A percentile compares a stretch with the other conserved stretches of the same genome.
These are phyloP conservation scores for Domatiomyces globalis DNA, from an alignment of 2,329 filamentous ascomycete genomes.

Conservation along the genomic window DNA sequence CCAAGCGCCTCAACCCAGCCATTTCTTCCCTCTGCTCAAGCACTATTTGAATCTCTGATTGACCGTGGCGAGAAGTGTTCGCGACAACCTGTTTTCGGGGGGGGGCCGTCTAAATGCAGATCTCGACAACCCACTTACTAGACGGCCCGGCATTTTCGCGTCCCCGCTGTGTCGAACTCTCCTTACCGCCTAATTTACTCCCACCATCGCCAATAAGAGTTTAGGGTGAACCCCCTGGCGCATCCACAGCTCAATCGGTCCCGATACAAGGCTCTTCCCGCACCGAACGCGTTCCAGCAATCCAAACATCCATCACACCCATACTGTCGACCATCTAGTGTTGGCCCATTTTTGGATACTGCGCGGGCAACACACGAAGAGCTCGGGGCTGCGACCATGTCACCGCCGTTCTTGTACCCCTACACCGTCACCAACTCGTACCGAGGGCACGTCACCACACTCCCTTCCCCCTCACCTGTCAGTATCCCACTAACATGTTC, in stretches of 20 bases:
- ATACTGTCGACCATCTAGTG: conserved; percentile 1
- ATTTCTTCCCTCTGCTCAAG: neutral
- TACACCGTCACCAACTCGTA: conserved; percentile 39
- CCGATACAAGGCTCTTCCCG: neutral
- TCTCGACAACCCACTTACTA: neutral
- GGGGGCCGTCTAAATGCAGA: neutral
- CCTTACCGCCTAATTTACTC: neutral
- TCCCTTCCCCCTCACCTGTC: neutral
- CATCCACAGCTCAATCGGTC: neutral
- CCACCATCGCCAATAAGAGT: neutral
- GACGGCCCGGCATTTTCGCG: neutral
- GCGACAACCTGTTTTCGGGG: neutral
- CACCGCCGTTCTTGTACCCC: conserved; percentile 21
- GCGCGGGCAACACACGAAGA: neutral
- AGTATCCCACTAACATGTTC: conserved; percentile 3
- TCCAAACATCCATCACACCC: conserved; percentile 9
- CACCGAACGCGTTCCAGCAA: conserved; percentile 9
- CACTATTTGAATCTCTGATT: neutral
- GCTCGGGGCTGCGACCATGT: conserved; percentile 12
- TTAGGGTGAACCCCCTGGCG: neutral
- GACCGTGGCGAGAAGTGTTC: neutral
- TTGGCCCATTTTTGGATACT: neutral
- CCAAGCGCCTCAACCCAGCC: neutral
- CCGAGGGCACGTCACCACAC: conserved; percentile 28
- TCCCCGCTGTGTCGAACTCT: neutral